These are phyloP conservation scores for Quercus tomentella DNA, from an alignment of 331 rosid species.

Conservation along the genomic window DNA sequence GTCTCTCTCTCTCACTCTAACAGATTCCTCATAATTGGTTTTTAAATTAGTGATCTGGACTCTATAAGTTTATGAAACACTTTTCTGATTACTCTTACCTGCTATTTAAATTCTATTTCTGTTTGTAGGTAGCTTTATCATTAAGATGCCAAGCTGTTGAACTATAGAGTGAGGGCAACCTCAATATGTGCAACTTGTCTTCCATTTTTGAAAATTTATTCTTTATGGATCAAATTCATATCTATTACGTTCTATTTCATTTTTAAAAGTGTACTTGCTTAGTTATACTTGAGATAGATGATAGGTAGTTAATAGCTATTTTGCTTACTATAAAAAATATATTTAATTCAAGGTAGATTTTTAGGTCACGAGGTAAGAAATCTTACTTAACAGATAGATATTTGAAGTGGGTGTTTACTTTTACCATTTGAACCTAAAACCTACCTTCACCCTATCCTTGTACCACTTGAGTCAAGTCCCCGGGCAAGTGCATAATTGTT, in stretches of 20 bases:
- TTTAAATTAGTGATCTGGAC: neutral
- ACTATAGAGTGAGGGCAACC: neutral
- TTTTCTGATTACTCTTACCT: neutral
- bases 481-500: neutral
- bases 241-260: neutral
- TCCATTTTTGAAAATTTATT: neutral
- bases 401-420: neutral
- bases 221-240: neutral
- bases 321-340: neutral
- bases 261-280: neutral
- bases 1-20: neutral
- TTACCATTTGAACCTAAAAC: neutral
- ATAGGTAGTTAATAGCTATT: neutral
- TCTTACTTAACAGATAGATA: neutral
- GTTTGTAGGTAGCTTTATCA: neutral
- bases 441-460: neutral
- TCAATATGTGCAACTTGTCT: neutral
- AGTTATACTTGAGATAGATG: neutral
- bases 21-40: neutral
- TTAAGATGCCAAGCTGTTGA: neutral
- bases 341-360: neutral
- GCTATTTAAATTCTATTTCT: neutral
- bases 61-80: neutral
- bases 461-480: neutral
- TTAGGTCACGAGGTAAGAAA: neutral